Conservation (phyloP, 306 rosid species). For the Senna siamea region DNA sequence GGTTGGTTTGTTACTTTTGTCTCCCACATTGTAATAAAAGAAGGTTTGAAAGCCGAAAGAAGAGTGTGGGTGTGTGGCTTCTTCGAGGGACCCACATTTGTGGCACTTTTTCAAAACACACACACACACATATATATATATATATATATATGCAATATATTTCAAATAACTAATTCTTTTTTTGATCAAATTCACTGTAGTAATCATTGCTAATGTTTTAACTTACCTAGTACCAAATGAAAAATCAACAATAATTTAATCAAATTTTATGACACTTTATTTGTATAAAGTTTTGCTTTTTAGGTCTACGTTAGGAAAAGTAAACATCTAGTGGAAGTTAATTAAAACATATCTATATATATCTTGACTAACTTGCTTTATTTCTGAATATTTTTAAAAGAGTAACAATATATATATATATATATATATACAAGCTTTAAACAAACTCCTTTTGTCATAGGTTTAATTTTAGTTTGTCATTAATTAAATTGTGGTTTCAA, state of each 20-base stretch:
- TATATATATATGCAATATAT: background rate
- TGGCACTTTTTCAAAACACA: background rate
- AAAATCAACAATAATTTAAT: background rate
- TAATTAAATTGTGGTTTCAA: too few species aligned
- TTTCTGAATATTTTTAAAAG: too few species aligned
- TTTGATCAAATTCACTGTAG: background rate
- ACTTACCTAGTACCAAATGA: background rate
- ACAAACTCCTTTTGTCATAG: too few species aligned
- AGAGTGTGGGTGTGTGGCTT: background rate
- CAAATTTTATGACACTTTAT: background rate
- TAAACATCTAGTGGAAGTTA: background rate
- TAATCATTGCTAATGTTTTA: background rate
- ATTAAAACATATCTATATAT: too few species aligned
- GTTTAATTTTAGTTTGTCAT: too few species aligned
- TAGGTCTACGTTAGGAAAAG: background rate
- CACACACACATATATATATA: too few species aligned
- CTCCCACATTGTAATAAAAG: background rate
- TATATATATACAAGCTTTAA: too few species aligned
- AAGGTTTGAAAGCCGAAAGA: background rate
- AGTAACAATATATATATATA: too few species aligned
- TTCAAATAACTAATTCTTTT: background rate
- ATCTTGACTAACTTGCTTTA: background rate
- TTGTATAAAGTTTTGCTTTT: background rate
- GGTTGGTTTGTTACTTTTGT: slow-evolving; percentile 8
- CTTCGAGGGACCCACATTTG: background rate